Percentiles rank a stretch among this genome's conserved stretches.
phyloP scores from a whole-genome alignment of 208 protist genomes.

The Leishmania lainsoni region DNA sequence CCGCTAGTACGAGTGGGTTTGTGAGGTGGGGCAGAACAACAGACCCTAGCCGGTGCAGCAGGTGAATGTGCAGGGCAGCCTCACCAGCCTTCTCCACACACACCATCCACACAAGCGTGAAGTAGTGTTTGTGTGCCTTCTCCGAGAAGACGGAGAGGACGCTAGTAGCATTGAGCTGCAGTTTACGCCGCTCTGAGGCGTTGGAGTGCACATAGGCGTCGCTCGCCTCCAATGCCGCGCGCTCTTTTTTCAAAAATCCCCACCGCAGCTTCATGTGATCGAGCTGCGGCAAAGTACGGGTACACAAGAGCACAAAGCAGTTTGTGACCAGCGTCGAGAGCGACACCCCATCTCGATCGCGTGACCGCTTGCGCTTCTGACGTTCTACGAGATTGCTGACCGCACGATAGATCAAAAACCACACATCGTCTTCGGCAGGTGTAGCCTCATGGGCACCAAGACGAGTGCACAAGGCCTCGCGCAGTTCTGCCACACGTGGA shows the following conservation, averaged over 20 bases:
- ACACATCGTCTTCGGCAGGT: constrained; percentile 67
- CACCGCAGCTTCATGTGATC: constrained; percentile 61
- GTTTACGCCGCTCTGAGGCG: constrained; percentile 66
- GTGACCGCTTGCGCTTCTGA: constrained; percentile 47
- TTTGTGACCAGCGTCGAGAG: constrained; percentile 53
- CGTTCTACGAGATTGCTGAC: constrained; percentile 58
- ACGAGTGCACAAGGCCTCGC: constrained; percentile 38
- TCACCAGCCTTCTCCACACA: constrained; percentile 62
- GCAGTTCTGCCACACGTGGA: constrained; percentile 49
- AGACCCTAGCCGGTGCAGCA: constrained; percentile 79
- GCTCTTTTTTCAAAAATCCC: constrained; percentile 67
- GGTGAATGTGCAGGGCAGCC: constrained; percentile 68
- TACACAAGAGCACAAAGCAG: constrained; percentile 77
- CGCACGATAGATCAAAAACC: constrained; percentile 68
- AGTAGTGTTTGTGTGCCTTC: constrained; percentile 81
- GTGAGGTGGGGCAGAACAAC: constrained; percentile 80
- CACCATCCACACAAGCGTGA: constrained; percentile 80
- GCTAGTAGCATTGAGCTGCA: constrained; percentile 44
- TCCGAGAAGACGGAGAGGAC: constrained; percentile 86
- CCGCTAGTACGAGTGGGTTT: constrained; percentile 82
- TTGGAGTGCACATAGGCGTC: constrained; percentile 73
- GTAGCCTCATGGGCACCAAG: constrained; percentile 20
- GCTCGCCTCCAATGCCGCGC: constrained; percentile 50
- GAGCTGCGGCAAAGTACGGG: constrained; percentile 51
- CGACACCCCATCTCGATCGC: constrained; percentile 27